Evolutionary conservation across 306 rosid genomes (phyloP), one percentile per base, ranked within the genome.

Genomic region (Luffa acutangula): DNA sequence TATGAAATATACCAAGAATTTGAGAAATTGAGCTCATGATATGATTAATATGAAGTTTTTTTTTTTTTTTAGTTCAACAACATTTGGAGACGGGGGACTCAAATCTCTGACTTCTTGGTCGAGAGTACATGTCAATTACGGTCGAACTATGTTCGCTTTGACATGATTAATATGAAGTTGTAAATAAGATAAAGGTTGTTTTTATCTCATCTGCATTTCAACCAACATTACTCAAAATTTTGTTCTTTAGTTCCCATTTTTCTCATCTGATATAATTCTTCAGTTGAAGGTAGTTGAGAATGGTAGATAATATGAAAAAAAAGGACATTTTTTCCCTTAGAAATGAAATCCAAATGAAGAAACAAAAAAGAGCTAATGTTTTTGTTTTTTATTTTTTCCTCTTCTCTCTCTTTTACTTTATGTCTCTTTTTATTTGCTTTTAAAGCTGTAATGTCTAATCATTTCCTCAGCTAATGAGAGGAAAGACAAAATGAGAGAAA

Each of bases 191-290:
- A 1, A 37, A 0, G 10, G 33, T 57, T 57, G 1, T 7, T 36
- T 65, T 31, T 9, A 66, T 20, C n/a, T 4, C 76, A 70, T 70
- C 76, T 70, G 3, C 76, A 70, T 70, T 70, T 70, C 76, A 70
- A 70, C 52, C n/a, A 20, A 70, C 12, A 4, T 25, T 11, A 43
- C 56, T 1, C 56, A 21, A 42, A n/a, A 20, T 11, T 4, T 18
- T 18, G 18, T 70, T 70, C 0, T 20, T 70, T 45, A 66, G 49
- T 18, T 17, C 18, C 8, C 31, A 66, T 5, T 64, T 64, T 64
- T 15, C 11, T 64, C 45, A 37, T 65, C 4, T 36, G 13, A 15
- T 11, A 14, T 65, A 39, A 17, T 37, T 43, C 4, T 42, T 43
- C 3, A n/a, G 39, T 12, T 45, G 37, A 70, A 70, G 56, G 76